Evolutionary conservation across 1,139 yeast genomes (phyloP).

Genomic region (Debaryomyces sp.): DNA sequence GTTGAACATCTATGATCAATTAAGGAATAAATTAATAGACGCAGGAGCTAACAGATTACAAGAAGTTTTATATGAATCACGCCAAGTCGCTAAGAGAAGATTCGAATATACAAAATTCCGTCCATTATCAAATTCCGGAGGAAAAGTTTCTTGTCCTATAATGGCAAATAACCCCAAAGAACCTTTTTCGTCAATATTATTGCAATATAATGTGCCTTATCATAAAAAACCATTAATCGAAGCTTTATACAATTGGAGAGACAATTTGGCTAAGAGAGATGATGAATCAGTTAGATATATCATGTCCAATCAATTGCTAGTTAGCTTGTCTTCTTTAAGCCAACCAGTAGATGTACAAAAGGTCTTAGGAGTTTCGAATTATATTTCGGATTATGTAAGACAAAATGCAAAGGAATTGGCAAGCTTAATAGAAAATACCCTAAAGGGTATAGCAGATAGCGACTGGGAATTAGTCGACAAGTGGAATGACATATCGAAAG

Average conservation of each 20-base stretch:
- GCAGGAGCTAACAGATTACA: constrained; percentile 23
- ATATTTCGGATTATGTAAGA: constrained; percentile 59
- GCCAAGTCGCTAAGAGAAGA: constrained; percentile 79
- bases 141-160: constrained; percentile 49
- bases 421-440: constrained; percentile 46
- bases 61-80: constrained; percentile 72
- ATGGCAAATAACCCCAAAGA: constrained; percentile 49
- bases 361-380: constrained; percentile 55
- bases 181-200: constrained; percentile 62
- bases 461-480: constrained; percentile 37
- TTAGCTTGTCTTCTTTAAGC: constrained; percentile 56
- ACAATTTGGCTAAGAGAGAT: constrained; percentile 63
- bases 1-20: constrained; percentile 74
- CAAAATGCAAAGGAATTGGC: constrained; percentile 61
- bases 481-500: constrained; percentile 18
- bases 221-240: constrained; percentile 60
- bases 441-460: constrained; percentile 29
- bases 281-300: constrained; percentile 87
- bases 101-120: constrained; percentile 74
- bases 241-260: constrained; percentile 82
- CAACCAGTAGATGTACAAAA: constrained; percentile 61
- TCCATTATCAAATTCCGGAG: constrained; percentile 40
- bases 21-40: constrained; percentile 65
- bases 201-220: constrained; percentile 65
- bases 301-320: constrained; percentile 80